These are phyloP conservation scores for Amphichorda felina DNA, from an alignment of 2,329 filamentous ascomycete species.

Conservation along the genomic window DNA sequence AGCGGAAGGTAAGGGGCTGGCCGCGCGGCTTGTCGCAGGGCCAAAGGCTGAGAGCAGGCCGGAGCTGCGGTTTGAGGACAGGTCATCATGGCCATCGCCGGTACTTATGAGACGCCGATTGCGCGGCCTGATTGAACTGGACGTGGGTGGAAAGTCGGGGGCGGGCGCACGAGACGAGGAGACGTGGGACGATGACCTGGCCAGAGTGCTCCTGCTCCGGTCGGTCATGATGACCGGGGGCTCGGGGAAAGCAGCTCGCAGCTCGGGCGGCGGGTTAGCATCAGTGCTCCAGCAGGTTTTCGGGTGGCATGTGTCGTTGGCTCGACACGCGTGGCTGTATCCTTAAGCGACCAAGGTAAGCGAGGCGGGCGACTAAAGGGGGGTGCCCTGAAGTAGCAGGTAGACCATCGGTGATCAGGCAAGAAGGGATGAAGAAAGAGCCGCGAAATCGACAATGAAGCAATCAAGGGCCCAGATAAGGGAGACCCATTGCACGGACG, in stretches of 20 bases:
- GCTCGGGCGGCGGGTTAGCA: constrained; percentile 15
- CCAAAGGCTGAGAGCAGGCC: constrained; percentile 19
- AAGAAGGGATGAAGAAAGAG: too few species aligned
- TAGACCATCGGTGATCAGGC: too few species aligned
- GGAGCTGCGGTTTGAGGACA: constrained; percentile 21
- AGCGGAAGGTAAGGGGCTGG: constrained; percentile 33
- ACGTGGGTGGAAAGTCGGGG: constrained; percentile 24
- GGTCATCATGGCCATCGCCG: constrained; percentile 11
- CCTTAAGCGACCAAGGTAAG: too few species aligned
- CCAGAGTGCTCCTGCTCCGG: constrained; percentile 12
- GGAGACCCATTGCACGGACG: background rate
- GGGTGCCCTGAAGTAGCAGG: too few species aligned
- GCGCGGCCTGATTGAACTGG: constrained; percentile 32
- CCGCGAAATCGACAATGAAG: too few species aligned
- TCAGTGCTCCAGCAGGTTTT: constrained; percentile 11
- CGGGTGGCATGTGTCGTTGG: background rate
- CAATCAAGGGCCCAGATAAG: background rate
- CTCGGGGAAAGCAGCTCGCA: constrained; percentile 17
- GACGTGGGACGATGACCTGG: constrained; percentile 21
- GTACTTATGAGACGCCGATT: constrained; percentile 32
- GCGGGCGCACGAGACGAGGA: constrained; percentile 32
- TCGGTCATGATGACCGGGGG: constrained; percentile 24
- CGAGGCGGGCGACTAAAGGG: too few species aligned
- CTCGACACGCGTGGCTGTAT: too few species aligned
- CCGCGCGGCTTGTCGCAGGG: constrained; percentile 27